Evolutionary conservation across 2,329 filamentous ascomycete genomes (phyloP).

Genomic region (Monosporascus sp.): DNA sequence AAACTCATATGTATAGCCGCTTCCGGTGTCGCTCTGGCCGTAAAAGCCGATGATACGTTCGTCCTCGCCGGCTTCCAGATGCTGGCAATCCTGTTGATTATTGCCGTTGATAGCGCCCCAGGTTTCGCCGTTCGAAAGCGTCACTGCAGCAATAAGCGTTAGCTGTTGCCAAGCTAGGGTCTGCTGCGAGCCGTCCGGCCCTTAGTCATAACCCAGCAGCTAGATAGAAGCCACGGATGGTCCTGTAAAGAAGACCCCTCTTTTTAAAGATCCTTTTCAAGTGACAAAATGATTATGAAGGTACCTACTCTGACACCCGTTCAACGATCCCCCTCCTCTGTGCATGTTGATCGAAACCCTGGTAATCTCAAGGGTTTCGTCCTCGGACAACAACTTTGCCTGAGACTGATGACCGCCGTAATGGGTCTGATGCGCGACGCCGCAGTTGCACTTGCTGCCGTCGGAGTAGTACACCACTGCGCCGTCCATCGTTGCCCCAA

Average conservation of each 20-base stretch:
- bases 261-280: too few relatives aligned
- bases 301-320: not conserved
- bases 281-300: not conserved
- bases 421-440: conserved; percentile 16
- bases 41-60: conserved; percentile 43
- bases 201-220: too few relatives aligned
- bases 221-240: too few relatives aligned
- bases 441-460: conserved; percentile 37
- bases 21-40: conserved; percentile 28
- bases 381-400: conserved; percentile 18
- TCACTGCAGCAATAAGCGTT: conserved; percentile 19
- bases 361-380: conserved; percentile 17
- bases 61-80: conserved; percentile 24
- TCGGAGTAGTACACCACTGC: conserved; percentile 40
- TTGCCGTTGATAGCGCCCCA: conserved; percentile 9
- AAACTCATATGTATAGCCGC: conserved; percentile 32
- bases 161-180: not conserved
- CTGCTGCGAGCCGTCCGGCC: not conserved
- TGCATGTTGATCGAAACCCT: conserved; percentile 25
- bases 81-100: conserved; percentile 11
- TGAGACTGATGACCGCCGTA: conserved; percentile 28
- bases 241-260: not conserved
- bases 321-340: not conserved
- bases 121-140: conserved; percentile 12
- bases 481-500: conserved; percentile 39